phyloP scores from a whole-genome alignment of 2,329 filamentous ascomycete species.

The Geosmithia flava region DNA sequence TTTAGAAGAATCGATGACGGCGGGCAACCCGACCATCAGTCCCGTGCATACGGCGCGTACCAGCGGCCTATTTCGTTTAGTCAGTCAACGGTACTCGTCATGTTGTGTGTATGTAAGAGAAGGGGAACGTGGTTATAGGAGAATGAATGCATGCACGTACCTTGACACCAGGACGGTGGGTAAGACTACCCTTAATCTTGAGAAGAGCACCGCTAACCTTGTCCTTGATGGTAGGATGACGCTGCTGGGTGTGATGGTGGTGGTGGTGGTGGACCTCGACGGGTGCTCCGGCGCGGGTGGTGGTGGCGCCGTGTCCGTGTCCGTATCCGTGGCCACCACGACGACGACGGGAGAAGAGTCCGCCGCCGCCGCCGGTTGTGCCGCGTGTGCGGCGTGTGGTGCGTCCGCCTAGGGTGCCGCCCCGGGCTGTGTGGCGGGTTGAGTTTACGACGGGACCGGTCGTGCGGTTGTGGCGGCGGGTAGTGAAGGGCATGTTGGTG shows the following conservation, averaged over 20 bases:
- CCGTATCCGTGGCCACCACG: neutral
- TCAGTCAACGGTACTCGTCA: neutral
- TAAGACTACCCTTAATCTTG: constrained; percentile 60
- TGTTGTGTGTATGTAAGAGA: neutral
- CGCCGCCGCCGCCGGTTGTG: too few relatives aligned
- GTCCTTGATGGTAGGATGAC: constrained; percentile 58
- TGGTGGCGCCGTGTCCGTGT: neutral
- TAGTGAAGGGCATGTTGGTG: neutral
- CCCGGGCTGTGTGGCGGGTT: neutral
- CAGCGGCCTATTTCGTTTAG: constrained; percentile 43
- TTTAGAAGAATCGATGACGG: constrained; percentile 9
- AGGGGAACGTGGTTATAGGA: too few relatives aligned
- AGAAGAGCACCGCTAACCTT: constrained; percentile 67
- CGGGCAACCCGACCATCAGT: constrained; percentile 55
- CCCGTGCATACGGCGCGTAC: constrained; percentile 60
- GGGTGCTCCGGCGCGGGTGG: neutral
- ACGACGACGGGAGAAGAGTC: neutral
- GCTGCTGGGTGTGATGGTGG: constrained; percentile 42
- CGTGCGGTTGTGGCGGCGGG: neutral
- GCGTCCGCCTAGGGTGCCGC: neutral
- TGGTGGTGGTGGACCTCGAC: constrained; percentile 1
- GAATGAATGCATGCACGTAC: constrained; percentile 19
- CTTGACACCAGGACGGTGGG: constrained; percentile 58
- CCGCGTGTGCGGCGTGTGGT: too few relatives aligned
- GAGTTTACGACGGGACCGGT: neutral